These are phyloP conservation scores for Exophiala oligosperma DNA, from an alignment of 2,329 filamentous ascomycete genomes.

Conservation along the genomic window DNA sequence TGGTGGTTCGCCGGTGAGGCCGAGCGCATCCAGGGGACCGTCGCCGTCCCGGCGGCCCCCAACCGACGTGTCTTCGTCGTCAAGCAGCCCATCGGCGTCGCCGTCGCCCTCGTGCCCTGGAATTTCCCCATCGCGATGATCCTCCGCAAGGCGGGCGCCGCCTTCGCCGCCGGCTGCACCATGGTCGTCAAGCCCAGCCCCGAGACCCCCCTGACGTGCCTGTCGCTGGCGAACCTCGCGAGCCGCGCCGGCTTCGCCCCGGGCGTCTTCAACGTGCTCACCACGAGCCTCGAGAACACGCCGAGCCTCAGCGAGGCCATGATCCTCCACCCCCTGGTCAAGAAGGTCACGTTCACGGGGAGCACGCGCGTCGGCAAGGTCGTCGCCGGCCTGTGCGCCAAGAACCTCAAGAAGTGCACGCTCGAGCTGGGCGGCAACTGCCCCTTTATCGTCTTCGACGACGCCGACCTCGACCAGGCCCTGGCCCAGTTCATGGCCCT, in stretches of 20 bases:
- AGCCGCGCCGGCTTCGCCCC: slow-evolving; percentile 57
- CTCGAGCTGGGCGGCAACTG: slow-evolving; percentile 66
- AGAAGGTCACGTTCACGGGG: slow-evolving; percentile 62
- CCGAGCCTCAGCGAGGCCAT: slow-evolving; percentile 49
- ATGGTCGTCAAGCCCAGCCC: slow-evolving; percentile 75
- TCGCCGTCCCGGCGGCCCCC: slow-evolving; percentile 59
- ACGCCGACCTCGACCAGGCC: slow-evolving; percentile 58
- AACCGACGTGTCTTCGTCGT: slow-evolving; percentile 67
- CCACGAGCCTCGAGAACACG: slow-evolving; percentile 48
- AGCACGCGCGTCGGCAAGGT: slow-evolving; percentile 63
- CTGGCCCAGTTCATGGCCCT: slow-evolving; percentile 41
- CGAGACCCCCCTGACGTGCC: slow-evolving; percentile 61
- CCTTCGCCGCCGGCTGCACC: slow-evolving; percentile 67
- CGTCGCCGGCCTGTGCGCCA: slow-evolving; percentile 59
- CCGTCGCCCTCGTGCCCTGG: slow-evolving; percentile 68
- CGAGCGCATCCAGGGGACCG: slow-evolving; percentile 60
- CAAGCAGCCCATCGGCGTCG: slow-evolving; percentile 71
- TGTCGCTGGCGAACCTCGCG: slow-evolving; percentile 56
- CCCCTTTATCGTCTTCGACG: slow-evolving; percentile 64
- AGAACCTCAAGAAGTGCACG: slow-evolving; percentile 64
- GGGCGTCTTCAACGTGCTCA: slow-evolving; percentile 62
- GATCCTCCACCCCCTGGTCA: slow-evolving; percentile 57
- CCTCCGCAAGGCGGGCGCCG: slow-evolving; percentile 64
- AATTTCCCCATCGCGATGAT: slow-evolving; percentile 71
- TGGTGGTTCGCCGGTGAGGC: slow-evolving; percentile 64